Evolutionary conservation across 305 asterid species (phyloP).

Genomic region (Stenogyne calaminthoides): DNA sequence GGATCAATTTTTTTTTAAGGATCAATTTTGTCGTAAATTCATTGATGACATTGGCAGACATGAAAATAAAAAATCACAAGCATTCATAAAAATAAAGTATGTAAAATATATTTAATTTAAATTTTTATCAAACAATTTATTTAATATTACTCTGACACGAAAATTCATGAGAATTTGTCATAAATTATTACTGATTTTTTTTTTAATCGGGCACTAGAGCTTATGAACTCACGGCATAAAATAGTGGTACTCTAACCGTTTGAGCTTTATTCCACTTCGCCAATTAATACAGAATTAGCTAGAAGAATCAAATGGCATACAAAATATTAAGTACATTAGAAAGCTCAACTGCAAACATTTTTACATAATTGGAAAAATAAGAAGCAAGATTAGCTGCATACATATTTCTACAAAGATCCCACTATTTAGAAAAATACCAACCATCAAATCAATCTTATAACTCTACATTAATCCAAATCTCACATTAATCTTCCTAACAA

Average conservation of each 20-base stretch:
- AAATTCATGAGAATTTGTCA: no score
- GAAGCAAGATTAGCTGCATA: not conserved
- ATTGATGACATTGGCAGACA: no score
- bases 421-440: constrained; percentile 19
- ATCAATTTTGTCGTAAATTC: not conserved
- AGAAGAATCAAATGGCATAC: constrained; percentile 16
- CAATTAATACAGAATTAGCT: constrained; percentile 2
- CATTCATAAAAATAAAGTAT: no score
- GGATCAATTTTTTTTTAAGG: not conserved
- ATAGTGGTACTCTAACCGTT: no score
- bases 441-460: constrained; percentile 24
- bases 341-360: constrained; percentile 37
- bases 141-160: no score
- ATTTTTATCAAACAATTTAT: no score
- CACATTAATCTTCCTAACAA: constrained; percentile 14
- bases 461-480: constrained; percentile 28
- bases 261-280: no score
- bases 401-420: constrained; percentile 28
- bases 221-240: no score
- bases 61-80: no score
- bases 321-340: constrained; percentile 29
- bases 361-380: constrained; percentile 25
- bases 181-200: no score
- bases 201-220: no score
- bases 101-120: no score